Evolutionary conservation across 208 protist species (phyloP).

Genomic region (Trypanosoma platydactyli): DNA sequence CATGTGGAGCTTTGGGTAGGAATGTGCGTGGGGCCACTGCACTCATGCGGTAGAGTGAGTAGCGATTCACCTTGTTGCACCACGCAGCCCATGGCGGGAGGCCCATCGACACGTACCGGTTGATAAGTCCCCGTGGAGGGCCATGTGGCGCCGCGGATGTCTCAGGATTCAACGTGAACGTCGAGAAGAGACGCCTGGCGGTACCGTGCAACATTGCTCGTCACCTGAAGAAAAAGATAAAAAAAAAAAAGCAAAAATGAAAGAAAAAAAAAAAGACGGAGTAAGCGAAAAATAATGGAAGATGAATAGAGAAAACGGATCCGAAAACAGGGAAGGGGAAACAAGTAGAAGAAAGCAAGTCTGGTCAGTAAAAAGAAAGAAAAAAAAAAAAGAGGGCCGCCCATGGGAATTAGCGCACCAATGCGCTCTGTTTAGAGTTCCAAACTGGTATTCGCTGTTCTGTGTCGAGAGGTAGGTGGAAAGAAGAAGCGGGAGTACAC

Average conservation of each 20-base stretch:
- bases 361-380: slow-evolving; percentile 2
- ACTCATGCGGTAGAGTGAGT: slow-evolving; percentile 86
- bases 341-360: too few species aligned
- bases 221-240: not conserved
- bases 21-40: slow-evolving; percentile 73
- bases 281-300: too few species aligned
- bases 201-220: slow-evolving; percentile 44
- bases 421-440: too few species aligned
- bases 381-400: slow-evolving; percentile 9
- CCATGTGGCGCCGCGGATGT: slow-evolving; percentile 81
- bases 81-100: slow-evolving; percentile 90
- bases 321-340: too few species aligned
- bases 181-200: slow-evolving; percentile 52
- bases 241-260: slow-evolving; percentile 7
- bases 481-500: too few species aligned
- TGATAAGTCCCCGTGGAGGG: slow-evolving; percentile 82
- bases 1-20: slow-evolving; percentile 74
- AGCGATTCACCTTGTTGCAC: slow-evolving; percentile 84
- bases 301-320: slow-evolving; percentile 5
- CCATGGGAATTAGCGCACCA: not conserved
- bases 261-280: too few species aligned
- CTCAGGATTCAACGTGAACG: slow-evolving; percentile 83
- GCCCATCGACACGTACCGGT: slow-evolving; percentile 89
- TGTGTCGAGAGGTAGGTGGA: too few species aligned
- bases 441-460: too few species aligned